Conservation (phyloP, 345 rosid genomes). For the Eucalyptus cloeziana region DNA sequence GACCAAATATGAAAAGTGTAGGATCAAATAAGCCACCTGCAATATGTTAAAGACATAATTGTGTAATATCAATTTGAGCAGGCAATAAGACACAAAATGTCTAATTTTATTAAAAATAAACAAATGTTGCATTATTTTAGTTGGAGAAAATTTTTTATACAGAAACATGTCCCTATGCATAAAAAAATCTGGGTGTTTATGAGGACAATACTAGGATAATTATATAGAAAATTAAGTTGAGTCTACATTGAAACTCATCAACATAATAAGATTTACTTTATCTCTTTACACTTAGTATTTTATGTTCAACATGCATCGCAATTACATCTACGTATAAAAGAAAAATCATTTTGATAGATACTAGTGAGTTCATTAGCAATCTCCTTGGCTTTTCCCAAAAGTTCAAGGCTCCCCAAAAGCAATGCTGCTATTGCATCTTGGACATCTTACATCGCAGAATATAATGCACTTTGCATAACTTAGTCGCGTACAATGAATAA, state of each 20-base stretch:
- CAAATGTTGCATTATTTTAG: too few species aligned
- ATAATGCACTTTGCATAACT: neutral
- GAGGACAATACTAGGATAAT: neutral
- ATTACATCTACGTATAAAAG: neutral
- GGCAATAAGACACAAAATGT: too few species aligned
- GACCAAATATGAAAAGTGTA: too few species aligned
- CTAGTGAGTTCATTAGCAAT: neutral
- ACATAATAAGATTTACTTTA: neutral
- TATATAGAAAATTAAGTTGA: neutral
- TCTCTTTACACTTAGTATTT: neutral
- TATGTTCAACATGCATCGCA: neutral
- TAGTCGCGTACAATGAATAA: neutral
- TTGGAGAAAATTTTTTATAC: neutral
- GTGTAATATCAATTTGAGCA: too few species aligned
- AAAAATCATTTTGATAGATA: neutral
- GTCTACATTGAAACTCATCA: neutral
- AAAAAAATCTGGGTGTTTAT: too few species aligned
- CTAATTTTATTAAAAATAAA: too few species aligned
- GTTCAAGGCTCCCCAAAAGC: neutral
- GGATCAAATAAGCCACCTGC: too few species aligned
- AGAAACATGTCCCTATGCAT: neutral
- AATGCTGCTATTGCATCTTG: neutral
- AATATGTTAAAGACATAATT: too few species aligned
- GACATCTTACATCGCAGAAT: neutral
- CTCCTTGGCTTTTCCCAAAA: neutral